A percentile compares a stretch with the other conserved stretches of the same genome.
phyloP scores from a whole-genome alignment of 805 yeast genomes.

The Kockiozyma suomiensis region DNA sequence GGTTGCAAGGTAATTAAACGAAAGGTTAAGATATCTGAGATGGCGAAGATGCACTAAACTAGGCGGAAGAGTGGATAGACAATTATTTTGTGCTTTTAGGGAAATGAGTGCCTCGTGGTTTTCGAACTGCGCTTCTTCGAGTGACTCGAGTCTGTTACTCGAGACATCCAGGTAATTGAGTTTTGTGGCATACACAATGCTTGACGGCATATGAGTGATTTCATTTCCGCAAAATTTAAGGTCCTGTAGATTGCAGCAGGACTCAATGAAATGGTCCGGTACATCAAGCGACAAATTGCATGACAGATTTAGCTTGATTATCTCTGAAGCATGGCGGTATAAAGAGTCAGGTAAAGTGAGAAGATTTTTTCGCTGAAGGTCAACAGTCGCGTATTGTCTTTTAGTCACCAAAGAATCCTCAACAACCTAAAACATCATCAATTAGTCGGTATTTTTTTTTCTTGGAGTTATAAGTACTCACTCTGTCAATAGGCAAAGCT shows the following conservation, averaged over 20 bases:
- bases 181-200: slow-evolving; percentile 68
- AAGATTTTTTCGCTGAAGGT: slow-evolving; percentile 69
- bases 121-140: slow-evolving; percentile 58
- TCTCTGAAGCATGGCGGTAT: slow-evolving; percentile 77
- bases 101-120: slow-evolving; percentile 56
- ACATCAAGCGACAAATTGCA: slow-evolving; percentile 82
- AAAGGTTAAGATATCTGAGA: slow-evolving; percentile 65
- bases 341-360: slow-evolving; percentile 84
- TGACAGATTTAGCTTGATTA: slow-evolving; percentile 78
- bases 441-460: not conserved
- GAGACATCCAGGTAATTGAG: slow-evolving; percentile 72
- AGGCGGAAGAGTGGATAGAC: slow-evolving; percentile 48
- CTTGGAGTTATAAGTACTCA: not conserved
- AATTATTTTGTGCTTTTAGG: slow-evolving; percentile 53
- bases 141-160: slow-evolving; percentile 62
- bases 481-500: slow-evolving; percentile 23
- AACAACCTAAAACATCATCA: not conserved
- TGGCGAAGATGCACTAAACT: slow-evolving; percentile 49
- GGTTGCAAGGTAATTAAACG: slow-evolving; percentile 67
- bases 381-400: slow-evolving; percentile 68
- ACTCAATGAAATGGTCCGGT: slow-evolving; percentile 82
- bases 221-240: slow-evolving; percentile 54
- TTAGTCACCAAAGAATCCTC: slow-evolving; percentile 9
- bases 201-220: slow-evolving; percentile 70
- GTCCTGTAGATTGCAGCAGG: slow-evolving; percentile 59